These are phyloP conservation scores for Leccinum obscurum DNA, from an alignment of 768 basidiomycete genomes.

Conservation along the genomic window DNA sequence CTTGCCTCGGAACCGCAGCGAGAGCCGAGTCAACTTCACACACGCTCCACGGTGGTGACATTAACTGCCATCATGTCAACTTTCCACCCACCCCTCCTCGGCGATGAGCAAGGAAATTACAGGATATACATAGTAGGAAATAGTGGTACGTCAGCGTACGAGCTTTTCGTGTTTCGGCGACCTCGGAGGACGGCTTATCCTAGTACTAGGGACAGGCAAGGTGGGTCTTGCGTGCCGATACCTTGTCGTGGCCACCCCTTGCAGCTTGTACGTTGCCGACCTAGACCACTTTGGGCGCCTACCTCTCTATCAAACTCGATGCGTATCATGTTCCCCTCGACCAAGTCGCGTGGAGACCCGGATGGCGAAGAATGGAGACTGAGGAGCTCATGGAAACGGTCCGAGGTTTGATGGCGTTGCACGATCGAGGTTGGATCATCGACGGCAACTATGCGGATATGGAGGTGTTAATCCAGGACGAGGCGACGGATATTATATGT, in stretches of 20 bases:
- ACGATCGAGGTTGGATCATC: constrained; percentile 49
- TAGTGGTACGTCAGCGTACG: constrained; percentile 40
- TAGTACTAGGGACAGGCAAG: constrained; percentile 39
- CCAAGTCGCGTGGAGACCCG: constrained; percentile 47
- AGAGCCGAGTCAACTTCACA: neutral
- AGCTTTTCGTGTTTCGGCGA: neutral
- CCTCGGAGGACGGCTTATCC: neutral
- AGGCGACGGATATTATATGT: constrained; percentile 57
- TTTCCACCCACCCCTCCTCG: constrained; percentile 31
- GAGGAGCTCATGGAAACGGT: constrained; percentile 29
- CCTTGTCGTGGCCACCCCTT: too few relatives aligned
- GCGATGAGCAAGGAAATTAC: constrained; percentile 48
- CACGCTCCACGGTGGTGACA: too few relatives aligned
- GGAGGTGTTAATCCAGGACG: constrained; percentile 36
- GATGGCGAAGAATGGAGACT: constrained; percentile 39
- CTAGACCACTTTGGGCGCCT: constrained; percentile 49
- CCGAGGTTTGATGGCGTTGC: constrained; percentile 24
- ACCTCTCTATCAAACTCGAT: constrained; percentile 44
- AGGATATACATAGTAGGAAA: constrained; percentile 53
- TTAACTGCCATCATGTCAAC: too few relatives aligned
- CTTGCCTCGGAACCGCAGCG: constrained; percentile 2
- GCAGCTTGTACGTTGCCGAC: neutral
- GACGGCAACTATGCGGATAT: constrained; percentile 47
- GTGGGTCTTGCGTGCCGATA: constrained; percentile 21
- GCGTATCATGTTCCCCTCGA: constrained; percentile 52